phyloP scores from a whole-genome alignment of 768 basidiomycete genomes.

The Lentinula sp. region DNA sequence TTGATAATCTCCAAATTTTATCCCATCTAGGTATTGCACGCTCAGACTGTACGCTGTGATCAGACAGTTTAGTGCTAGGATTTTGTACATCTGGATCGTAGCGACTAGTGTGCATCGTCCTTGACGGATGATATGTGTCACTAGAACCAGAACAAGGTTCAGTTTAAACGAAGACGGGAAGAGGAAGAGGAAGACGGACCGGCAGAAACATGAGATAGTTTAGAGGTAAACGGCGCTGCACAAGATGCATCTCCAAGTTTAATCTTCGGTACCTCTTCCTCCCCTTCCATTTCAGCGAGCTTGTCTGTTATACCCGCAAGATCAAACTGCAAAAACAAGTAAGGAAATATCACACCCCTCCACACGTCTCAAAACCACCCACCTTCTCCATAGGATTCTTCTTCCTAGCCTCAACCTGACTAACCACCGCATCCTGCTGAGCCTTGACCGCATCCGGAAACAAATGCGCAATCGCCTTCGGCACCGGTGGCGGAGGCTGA shows the following conservation, averaged over 20 bases:
- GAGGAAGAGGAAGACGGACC: conserved; percentile 45
- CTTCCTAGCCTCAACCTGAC: conserved; percentile 59
- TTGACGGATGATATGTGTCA: conserved; percentile 96
- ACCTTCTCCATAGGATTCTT: conserved; percentile 92
- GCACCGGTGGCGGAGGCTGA: conserved; percentile 91
- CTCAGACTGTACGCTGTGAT: conserved; percentile 98
- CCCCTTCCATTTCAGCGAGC: conserved; percentile 90
- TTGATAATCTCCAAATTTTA: conserved; percentile 99
- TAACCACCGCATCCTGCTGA: conserved; percentile 73
- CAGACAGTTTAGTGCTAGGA: conserved; percentile 92
- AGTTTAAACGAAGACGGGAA: too few species aligned
- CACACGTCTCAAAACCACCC: too few species aligned
- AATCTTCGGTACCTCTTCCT: conserved; percentile 94
- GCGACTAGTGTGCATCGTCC: conserved; percentile 98
- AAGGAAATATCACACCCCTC: conserved; percentile 12
- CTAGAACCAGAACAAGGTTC: conserved; percentile 26
- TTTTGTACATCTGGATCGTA: conserved; percentile 99
- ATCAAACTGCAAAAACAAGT: conserved; percentile 51
- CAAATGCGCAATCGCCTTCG: conserved; percentile 77
- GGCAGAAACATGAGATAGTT: conserved; percentile 93
- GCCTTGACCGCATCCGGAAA: conserved; percentile 90
- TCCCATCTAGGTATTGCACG: conserved; percentile 96
- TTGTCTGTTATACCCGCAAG: conserved; percentile 73
- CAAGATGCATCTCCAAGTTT: conserved; percentile 99
- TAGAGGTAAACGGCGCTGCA: conserved; percentile 98